Percentiles rank a stretch among this genome's conserved stretches.
phyloP scores from a whole-genome alignment of 1,139 yeast species.

The Suhomyces yuchorum region DNA sequence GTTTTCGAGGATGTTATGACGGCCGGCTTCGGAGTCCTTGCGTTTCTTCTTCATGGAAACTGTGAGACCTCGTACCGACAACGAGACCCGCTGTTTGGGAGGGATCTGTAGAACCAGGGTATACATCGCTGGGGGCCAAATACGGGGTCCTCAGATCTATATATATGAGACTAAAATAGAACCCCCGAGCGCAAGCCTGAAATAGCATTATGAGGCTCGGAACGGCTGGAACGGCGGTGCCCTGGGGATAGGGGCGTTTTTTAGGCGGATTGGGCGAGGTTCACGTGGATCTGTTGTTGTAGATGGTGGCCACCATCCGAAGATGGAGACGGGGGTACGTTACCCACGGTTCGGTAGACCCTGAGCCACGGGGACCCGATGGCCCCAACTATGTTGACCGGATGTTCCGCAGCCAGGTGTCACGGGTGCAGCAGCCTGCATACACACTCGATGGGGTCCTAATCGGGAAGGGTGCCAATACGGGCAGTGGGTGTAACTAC shows the following conservation, averaged over 20 bases:
- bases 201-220: slow-evolving; percentile 2
- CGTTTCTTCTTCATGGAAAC: slow-evolving; percentile 8
- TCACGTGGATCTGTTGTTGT: neutral
- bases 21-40: slow-evolving; percentile 11
- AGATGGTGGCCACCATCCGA: too few species aligned
- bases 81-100: slow-evolving; percentile 18
- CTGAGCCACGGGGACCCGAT: neutral
- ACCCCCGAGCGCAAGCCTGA: slow-evolving; percentile 3
- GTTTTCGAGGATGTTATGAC: slow-evolving; percentile 19
- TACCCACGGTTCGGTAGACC: too few species aligned
- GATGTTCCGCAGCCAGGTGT: slow-evolving; percentile 1
- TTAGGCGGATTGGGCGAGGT: neutral
- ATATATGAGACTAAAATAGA: slow-evolving; percentile 1
- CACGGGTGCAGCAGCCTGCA: slow-evolving; percentile 1
- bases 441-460: neutral
- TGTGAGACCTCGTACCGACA: slow-evolving; percentile 19
- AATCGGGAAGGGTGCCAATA: neutral
- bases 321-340: too few species aligned
- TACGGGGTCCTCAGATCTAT: slow-evolving; percentile 1
- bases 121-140: slow-evolving; percentile 2
- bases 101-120: slow-evolving; percentile 13
- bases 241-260: neutral
- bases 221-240: slow-evolving; percentile 3
- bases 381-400: neutral
- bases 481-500: neutral